Base-by-base conservation (phyloP, 805 yeast species). In the Saccharomycopsis babjevae region DNA sequence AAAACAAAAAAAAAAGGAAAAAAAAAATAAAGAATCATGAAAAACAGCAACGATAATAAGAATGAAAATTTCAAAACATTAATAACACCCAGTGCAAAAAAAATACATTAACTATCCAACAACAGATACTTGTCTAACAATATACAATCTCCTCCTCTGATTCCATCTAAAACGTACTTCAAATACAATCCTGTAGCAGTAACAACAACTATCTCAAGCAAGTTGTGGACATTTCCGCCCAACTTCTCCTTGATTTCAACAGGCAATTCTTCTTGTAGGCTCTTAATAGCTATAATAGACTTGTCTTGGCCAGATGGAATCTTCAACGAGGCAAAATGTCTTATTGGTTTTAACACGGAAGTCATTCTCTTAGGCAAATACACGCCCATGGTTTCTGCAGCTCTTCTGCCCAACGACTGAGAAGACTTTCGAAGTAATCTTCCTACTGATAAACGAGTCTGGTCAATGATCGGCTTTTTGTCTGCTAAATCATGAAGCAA, bases 81-180 rank as follows among this genome's bases (percentile, higher is more conserved):
- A 7, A 16, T 18, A 18, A 15, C 3, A 42, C 20, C 20, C 22
- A 42, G 25, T 16, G 10, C 2, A 42, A 18, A 18, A 42, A 6
- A 42, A 42, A 42, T 8, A 16, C 6, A 20, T 46, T 13, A 46
- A 46, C 57, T 39, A 46, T 60, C 62, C 18, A 60, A 57, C 16
- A 60, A 60, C 18, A 59, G 57, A 40, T 84, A 86, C 68, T 89
- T 96, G 63, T 85, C 83, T 60, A 88, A 74, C 63, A 90, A 74
- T 46, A 86, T 82, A 73, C 98, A 93, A 69, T 92, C 97, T 1
- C 99, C 99, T 1, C 98, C 98, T 59, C 92, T 74, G 63, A 86
- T 96, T 0, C 94, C 85, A 64, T 90, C 94, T 55, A 93, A 74
- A 1, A 86, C 86, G 71, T 89, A 93, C 57, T 87, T 88, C 67